Conservation (phyloP, 441 rosid genomes). For the Biscutella laevigata region DNA sequence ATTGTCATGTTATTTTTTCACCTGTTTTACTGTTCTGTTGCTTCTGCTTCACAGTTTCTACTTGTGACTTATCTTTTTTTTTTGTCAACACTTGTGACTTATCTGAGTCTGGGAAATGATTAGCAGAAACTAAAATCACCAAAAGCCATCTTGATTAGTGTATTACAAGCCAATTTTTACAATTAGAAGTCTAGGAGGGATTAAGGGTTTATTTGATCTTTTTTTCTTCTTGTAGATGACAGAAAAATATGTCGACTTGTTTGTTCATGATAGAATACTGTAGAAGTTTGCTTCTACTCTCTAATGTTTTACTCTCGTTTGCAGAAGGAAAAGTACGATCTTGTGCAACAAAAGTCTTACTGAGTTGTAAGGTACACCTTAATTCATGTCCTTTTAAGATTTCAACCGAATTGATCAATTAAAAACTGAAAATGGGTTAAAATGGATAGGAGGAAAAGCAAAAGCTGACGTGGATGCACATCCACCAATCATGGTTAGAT, state of each 20-base stretch:
- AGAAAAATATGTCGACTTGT: no score
- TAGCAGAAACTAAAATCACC: no score
- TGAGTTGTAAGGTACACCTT: constrained; percentile 18
- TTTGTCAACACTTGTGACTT: not conserved
- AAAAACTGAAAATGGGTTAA: constrained; percentile 10
- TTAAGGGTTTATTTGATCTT: no score
- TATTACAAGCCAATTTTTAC: no score
- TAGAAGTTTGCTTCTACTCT: constrained; percentile 3
- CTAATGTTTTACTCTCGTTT: constrained; percentile 2
- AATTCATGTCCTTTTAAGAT: not conserved
- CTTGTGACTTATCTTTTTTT: not conserved
- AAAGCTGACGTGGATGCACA: constrained; percentile 23
- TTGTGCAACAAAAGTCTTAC: constrained; percentile 23
- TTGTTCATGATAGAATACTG: not conserved
- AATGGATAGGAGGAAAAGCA: constrained; percentile 19
- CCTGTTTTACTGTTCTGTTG: not conserved
- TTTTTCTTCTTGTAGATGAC: no score
- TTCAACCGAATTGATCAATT: not conserved
- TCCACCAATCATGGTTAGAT: constrained; percentile 26
- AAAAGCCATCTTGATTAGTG: no score
- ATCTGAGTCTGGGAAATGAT: no score
- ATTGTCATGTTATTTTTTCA: not conserved
- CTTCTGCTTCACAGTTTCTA: not conserved
- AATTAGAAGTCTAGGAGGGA: no score
- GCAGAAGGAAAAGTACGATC: constrained; percentile 22